phyloP scores from a whole-genome alignment of 1,139 yeast genomes.

The Yarrowia galli region DNA sequence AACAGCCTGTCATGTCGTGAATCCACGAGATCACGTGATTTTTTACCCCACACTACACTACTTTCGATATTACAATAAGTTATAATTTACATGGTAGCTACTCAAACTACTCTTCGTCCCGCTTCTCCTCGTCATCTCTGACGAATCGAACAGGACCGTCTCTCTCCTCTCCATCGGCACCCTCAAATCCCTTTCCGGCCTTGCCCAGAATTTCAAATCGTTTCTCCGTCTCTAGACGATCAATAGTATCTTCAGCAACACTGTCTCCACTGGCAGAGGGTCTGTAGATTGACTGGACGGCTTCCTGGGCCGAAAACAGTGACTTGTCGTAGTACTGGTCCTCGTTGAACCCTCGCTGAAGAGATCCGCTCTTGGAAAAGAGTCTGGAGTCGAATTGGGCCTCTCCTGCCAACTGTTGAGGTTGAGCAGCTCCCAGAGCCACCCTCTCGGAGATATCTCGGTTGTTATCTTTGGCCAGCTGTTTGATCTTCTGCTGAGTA shows the following conservation, averaged over 20 bases:
- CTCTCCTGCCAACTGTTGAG: conserved; percentile 52
- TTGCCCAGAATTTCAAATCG: conserved; percentile 52
- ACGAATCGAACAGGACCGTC: conserved; percentile 64
- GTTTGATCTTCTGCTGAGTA: conserved; percentile 55
- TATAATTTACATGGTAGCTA: conserved; percentile 19
- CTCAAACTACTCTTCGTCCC: no score
- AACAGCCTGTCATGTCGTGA: no score
- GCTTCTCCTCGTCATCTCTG: conserved; percentile 50
- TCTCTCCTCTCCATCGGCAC: conserved; percentile 45
- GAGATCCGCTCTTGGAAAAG: conserved; percentile 52
- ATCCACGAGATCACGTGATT: no score
- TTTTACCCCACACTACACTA: no score
- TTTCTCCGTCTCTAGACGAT: conserved; percentile 49
- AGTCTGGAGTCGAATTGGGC: conserved; percentile 64
- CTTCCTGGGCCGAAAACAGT: conserved; percentile 61
- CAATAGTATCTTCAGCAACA: conserved; percentile 50
- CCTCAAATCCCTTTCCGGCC: conserved; percentile 46
- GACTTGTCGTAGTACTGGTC: conserved; percentile 65
- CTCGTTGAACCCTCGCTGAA: conserved; percentile 53
- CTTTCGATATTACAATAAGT: conserved; percentile 1
- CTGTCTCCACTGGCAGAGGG: conserved; percentile 47
- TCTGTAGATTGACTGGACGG: conserved; percentile 59
- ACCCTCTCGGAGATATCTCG: conserved; percentile 64
- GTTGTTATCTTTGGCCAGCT: conserved; percentile 56
- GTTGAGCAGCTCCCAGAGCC: conserved; percentile 60